phyloP scores from a whole-genome alignment of 148 eudicot species.

The Fallopia convolvulus region DNA sequence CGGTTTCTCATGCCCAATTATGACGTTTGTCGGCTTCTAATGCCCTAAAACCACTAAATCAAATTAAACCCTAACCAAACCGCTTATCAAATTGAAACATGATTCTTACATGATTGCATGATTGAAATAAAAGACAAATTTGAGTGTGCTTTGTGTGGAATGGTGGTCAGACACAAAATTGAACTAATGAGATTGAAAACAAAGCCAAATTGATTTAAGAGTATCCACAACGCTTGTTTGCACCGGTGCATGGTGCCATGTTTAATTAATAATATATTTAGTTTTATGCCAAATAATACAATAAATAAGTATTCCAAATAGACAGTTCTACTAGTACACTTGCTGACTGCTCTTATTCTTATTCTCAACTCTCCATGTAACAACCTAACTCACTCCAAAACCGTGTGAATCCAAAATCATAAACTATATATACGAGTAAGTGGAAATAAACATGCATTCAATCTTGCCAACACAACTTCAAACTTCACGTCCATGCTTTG shows the following conservation, averaged over 20 bases:
- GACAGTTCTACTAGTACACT: background rate
- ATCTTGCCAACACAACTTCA: constrained; percentile 4
- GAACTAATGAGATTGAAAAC: no score
- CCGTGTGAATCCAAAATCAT: background rate
- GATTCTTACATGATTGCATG: no score
- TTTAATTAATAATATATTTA: no score
- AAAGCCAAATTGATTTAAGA: no score
- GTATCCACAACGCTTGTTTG: no score
- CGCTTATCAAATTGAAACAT: no score
- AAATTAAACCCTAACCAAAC: no score
- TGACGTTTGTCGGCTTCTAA: constrained; percentile 17
- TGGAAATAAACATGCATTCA: background rate
- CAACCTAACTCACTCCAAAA: background rate
- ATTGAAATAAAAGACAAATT: no score
- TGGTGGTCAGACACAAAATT: no score
- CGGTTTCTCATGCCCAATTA: no score
- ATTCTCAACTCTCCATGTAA: background rate
- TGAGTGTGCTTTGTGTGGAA: no score
- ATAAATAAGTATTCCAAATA: background rate
- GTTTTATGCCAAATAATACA: background rate
- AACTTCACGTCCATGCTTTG: constrained; percentile 33
- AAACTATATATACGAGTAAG: background rate
- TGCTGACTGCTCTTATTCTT: background rate
- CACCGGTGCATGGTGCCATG: no score
- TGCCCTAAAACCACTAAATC: constrained; percentile 29